Percentiles rank a stretch among this genome's conserved stretches.
These are phyloP conservation scores for Tylopilus subfusipes DNA, from an alignment of 768 basidiomycete species.

Conservation along the genomic window DNA sequence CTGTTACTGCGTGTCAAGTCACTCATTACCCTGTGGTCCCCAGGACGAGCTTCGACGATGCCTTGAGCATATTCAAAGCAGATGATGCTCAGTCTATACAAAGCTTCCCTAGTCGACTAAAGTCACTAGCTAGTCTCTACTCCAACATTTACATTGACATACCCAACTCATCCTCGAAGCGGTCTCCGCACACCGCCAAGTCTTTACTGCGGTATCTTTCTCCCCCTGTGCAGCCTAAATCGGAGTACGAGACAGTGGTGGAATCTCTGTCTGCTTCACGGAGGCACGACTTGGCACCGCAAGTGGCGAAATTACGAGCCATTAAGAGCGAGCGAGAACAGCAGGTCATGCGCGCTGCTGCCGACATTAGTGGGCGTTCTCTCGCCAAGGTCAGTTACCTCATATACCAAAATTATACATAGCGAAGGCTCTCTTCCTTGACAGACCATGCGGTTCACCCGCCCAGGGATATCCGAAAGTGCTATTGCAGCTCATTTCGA, in stretches of 20 bases:
- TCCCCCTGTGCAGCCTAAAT: slow-evolving; percentile 20
- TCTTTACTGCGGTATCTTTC: slow-evolving; percentile 54
- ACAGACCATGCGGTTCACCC: slow-evolving; percentile 81
- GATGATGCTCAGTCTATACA: slow-evolving; percentile 66
- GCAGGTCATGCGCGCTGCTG: slow-evolving; percentile 75
- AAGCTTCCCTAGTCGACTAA: slow-evolving; percentile 55
- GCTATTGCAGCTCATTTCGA: slow-evolving; percentile 82
- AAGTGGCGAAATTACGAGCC: slow-evolving; percentile 66
- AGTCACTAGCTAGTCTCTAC: slow-evolving; percentile 46
- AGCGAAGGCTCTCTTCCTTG: background rate
- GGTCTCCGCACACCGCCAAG: slow-evolving; percentile 43
- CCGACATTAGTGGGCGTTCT: slow-evolving; percentile 80
- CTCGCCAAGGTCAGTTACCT: slow-evolving; percentile 67
- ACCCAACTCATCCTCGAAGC: slow-evolving; percentile 37
- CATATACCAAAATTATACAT: background rate
- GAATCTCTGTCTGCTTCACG: slow-evolving; percentile 48
- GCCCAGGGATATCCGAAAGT: slow-evolving; percentile 54
- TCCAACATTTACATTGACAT: slow-evolving; percentile 54
- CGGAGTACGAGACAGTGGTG: slow-evolving; percentile 54
- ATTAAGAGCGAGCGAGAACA: slow-evolving; percentile 83
- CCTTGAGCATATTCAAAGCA: slow-evolving; percentile 66
- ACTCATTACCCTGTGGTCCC: slow-evolving; percentile 2
- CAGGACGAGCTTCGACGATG: slow-evolving; percentile 66
- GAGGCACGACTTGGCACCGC: slow-evolving; percentile 54
- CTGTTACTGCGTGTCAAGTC: background rate